Base-by-base conservation (phyloP, 768 basidiomycete genomes). In the Strobilomyces dryophilus region DNA sequence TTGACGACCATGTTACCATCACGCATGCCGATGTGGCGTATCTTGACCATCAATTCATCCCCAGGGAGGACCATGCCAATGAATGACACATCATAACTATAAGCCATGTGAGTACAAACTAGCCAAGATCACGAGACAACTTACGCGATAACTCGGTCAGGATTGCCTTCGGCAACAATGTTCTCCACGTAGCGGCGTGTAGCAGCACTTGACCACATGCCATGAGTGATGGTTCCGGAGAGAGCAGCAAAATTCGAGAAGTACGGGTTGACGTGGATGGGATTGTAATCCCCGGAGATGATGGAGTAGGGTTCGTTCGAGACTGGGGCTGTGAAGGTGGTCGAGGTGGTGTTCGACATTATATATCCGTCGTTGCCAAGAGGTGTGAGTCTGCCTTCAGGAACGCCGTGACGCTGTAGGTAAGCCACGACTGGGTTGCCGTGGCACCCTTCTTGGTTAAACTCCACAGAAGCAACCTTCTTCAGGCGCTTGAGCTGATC, bases 211-310 rank as follows among this genome's bases (percentile, higher is more conserved):
- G 92, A 86, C 92, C 93, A 98, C 75, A 98, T 83, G 49, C 97
- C 97, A 64, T 98, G 97, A 4, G 97, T 98, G 65, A 99, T 98
- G 10, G 97, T 99, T 14, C 90, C 88, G 24, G 95, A 95, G 14
- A 99, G 83, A 6, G 85, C 82, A 2, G 95, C 95, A 56, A 88
- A 92, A 67, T 93, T 87, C 21, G 97, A 84, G 76, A 99, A 98
- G 78, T 98, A 98, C 0, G 97, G 95, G 72, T 99, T 98, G 70
- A 97, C 78, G 69, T 99, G 97, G 61, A 99, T 99, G 27, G 97
- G 97, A 71, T 99, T 98, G 79, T 92, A 98, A 72, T 99, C 95
- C 42, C 95, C 95, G 0, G 97, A 99, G 45, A 95, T 81, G 70
- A 85, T 84, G 5, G 95, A 98, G 73, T 98, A 99, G 2, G 93